phyloP scores from a whole-genome alignment of 768 basidiomycete species.

The Floccularia luteovirens region DNA sequence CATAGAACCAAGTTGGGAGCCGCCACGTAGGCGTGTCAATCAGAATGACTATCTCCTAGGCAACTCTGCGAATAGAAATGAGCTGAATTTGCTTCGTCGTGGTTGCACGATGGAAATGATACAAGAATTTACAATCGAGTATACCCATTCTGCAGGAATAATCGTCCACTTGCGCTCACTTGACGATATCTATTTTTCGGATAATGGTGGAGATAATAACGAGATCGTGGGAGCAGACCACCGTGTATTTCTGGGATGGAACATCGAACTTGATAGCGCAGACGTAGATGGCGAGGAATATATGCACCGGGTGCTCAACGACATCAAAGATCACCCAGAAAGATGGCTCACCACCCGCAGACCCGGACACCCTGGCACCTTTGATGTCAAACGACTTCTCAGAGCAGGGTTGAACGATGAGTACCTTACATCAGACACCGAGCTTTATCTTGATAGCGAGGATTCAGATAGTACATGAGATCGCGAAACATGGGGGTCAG shows the following conservation, averaged over 20 bases:
- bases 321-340: constrained; percentile 21
- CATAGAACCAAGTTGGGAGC: constrained; percentile 45
- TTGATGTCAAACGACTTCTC: constrained; percentile 25
- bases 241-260: constrained; percentile 63
- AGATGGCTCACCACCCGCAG: constrained; percentile 24
- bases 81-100: constrained; percentile 9
- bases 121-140: constrained; percentile 1
- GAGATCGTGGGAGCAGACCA: constrained; percentile 21
- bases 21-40: constrained; percentile 32
- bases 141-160: constrained; percentile 1
- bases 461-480: constrained; percentile 7
- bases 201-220: constrained; percentile 12
- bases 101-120: constrained; percentile 4
- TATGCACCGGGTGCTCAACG: constrained; percentile 30
- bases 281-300: constrained; percentile 38
- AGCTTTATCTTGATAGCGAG: constrained; percentile 20
- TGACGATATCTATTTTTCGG: constrained; percentile 19
- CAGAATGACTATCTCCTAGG: constrained; percentile 11
- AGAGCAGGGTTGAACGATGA: constrained; percentile 19
- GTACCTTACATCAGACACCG: constrained; percentile 27
- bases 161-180: constrained; percentile 1
- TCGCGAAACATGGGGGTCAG: too few species aligned
- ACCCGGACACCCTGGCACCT: constrained; percentile 12
- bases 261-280: constrained; percentile 39
- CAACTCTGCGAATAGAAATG: constrained; percentile 15